Evolutionary conservation across 225 moss, liverwort and hornwort species (phyloP), one percentile per base, ranked within the genome.

Genomic region (Marchantia polymorpha): DNA sequence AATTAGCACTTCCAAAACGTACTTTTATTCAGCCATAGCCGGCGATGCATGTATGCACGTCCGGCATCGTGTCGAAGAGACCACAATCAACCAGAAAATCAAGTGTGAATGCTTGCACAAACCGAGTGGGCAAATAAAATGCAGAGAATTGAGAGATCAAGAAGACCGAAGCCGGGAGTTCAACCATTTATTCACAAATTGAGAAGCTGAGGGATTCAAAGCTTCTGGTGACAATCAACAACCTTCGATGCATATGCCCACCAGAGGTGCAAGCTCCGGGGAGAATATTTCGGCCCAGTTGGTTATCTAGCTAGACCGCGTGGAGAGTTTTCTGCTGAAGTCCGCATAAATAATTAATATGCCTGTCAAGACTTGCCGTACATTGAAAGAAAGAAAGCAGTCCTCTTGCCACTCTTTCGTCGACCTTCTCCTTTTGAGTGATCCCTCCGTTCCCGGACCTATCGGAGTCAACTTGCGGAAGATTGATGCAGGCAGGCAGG

Each of bases 401-500:
- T 20, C 22, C 22, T 39, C 39, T 39, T 39, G 12, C 8, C 71
- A 49, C 17, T 46, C 49, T 10, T 23, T 71, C 20, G 23, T 71
- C n/a, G 12, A 17, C 12, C 50, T 71, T 49, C 49, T 58, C 17
- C 58, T 58, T 49, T 71, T 23, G 10, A n/a, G n/a, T 19, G 15
- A 51, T 27, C 26, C 23, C 52, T 26, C 53, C 9, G 73, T 53
- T 54, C 13, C 53, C 27, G 51, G 14, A 55, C 10, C 1, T 29
- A 20, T 29, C 73, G 27, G 26, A 3, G 29, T 6, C 7, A 29
- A 55, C 5, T 5, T 52, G 54, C 27, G 73, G 23, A 50, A n/a
- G 50, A 54, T 53, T 73, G 16, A 52, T 73, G 53, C 73, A 73
- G 14, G 52, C 29, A n/a, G n/a, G n/a, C n/a, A n/a, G n/a, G n/a